Evolutionary conservation across 495 filamentous ascomycete genomes (phyloP), one percentile per base, ranked within the genome.

Genomic region (Neurospora tetrasperma): DNA sequence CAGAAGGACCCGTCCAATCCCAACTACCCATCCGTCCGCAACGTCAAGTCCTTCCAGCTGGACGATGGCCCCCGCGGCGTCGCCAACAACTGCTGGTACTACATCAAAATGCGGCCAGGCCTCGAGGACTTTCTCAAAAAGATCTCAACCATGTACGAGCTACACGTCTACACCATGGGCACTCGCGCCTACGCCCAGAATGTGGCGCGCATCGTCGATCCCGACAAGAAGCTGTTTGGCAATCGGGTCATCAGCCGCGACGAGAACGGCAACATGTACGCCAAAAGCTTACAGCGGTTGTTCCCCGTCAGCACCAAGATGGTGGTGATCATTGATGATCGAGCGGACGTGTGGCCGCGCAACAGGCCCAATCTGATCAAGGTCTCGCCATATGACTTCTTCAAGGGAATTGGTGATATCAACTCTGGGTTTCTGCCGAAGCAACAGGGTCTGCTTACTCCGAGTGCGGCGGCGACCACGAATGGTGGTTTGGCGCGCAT

Each of bases 111-210:
- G 84, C 93, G 96, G n/a, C 96, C 96, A 1, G 93, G 94, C 12
- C 84, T 98, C 70, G 86, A 92, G 75, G 86, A 90, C 16, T 99
- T 99, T 79, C 83, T 99, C 73, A 83, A 92, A 72, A 89, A 88
- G 23, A 87, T 98, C 72, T 88, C 94, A 4, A 84, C 91, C 77
- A 83, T 96, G 74, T 99, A 94, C 80, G 96, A 99, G 80, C 83
- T 98, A 75, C 96, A 99, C 76, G 94, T 99, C 77, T 99, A 99
- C 83, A 99, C 96, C 31, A 98, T 98, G 96, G 96, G 94, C 71
- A 99, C 96, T 62, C 89, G 96, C 74, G 92, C 94, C 10, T 99
- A 99, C 79, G 96, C 96, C 38, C 85, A 94, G 74, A 89, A 92
- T 71, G 96, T 99, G 76, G 95, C 95, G 23, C 90, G 91, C 76